Conservation (phyloP, 495 filamentous ascomycete genomes). For the Pyrenopolyporus hunteri region DNA sequence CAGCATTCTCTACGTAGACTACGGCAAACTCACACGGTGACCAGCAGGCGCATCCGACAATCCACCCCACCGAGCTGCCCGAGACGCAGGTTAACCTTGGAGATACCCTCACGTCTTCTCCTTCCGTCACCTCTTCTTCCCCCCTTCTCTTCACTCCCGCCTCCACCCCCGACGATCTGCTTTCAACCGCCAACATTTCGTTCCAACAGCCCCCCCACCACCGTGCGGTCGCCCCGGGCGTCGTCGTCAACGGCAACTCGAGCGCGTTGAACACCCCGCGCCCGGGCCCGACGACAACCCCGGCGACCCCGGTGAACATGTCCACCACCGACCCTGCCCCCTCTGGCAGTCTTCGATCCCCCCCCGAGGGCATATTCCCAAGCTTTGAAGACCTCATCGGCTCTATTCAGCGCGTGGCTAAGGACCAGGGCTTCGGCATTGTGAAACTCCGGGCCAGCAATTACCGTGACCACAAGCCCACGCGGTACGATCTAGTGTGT, state of each 20-base stretch:
- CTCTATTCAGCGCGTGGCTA: constrained; percentile 52
- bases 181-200: constrained; percentile 41
- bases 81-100: constrained; percentile 1
- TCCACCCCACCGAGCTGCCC: constrained; percentile 19
- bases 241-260: constrained; percentile 44
- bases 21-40: constrained; percentile 35
- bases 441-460: constrained; percentile 60
- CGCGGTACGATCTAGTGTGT: constrained; percentile 58
- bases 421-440: constrained; percentile 57
- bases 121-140: neutral
- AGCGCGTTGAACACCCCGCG: constrained; percentile 47
- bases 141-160: neutral
- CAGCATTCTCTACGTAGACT: constrained; percentile 18
- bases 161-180: constrained; percentile 3
- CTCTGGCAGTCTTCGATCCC: constrained; percentile 49
- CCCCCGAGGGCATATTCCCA: constrained; percentile 54
- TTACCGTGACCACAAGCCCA: constrained; percentile 57
- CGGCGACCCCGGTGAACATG: constrained; percentile 37
- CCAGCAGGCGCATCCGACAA: constrained; percentile 12
- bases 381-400: constrained; percentile 54
- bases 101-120: constrained; percentile 8
- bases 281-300: constrained; percentile 37
- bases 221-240: constrained; percentile 43
- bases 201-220: constrained; percentile 39
- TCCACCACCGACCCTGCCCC: constrained; percentile 41